A percentile compares a stretch with the other conserved stretches of the same genome.
These are phyloP conservation scores for Colletotrichum cuscutae DNA, from an alignment of 2,329 filamentous ascomycete species.

Conservation along the genomic window DNA sequence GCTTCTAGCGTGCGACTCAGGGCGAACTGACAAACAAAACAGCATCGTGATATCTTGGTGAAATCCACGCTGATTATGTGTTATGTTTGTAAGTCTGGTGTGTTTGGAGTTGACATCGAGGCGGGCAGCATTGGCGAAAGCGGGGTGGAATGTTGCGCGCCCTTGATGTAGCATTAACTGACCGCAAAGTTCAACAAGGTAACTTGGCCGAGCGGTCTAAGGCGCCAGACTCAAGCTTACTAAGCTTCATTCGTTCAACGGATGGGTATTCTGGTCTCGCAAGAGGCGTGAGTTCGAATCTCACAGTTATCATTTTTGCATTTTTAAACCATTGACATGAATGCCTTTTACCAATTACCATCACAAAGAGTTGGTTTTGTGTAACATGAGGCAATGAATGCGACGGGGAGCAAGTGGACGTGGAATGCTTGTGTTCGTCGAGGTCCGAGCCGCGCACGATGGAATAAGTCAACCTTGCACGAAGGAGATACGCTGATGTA, in stretches of 20 bases:
- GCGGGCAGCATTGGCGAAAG: no score
- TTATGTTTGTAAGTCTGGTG: no score
- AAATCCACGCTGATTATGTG: no score
- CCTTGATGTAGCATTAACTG: no score
- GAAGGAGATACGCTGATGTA: neutral
- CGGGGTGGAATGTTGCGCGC: no score
- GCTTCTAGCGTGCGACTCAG: no score
- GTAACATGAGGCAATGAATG: neutral
- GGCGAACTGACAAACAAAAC: no score
- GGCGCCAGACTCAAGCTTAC: conserved; percentile 16
- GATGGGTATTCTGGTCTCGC: conserved; percentile 16
- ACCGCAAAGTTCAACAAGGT: neutral
- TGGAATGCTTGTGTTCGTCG: neutral
- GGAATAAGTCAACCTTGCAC: no score
- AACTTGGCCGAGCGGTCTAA: conserved; percentile 22
- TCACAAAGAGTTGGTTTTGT: neutral
- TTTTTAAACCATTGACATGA: neutral
- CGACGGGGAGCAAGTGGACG: neutral
- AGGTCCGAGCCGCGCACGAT: neutral
- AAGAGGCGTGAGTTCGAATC: conserved; percentile 22
- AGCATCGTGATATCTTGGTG: no score
- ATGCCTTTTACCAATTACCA: neutral
- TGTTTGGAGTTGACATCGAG: no score
- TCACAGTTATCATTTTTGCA: conserved; percentile 13
- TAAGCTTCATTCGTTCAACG: neutral